Evolutionary conservation across 2,329 filamentous ascomycete species (phyloP), one percentile per base, ranked within the genome.

Genomic region (Fusarium begoniae): DNA sequence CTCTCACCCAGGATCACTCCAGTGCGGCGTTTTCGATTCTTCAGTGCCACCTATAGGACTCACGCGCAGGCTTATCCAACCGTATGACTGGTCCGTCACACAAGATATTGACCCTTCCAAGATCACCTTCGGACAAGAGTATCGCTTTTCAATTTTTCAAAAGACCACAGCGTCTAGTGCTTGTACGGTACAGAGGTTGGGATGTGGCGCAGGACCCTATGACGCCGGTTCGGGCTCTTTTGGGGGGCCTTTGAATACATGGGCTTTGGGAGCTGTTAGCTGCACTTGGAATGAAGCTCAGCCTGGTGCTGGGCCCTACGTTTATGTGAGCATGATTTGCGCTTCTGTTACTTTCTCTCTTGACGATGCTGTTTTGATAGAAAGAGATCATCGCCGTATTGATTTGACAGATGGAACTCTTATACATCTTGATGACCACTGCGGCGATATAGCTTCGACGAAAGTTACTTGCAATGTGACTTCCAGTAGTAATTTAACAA

Each of bases 121-220:
- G 10, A 26, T 54, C 14, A 13, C 8, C 5, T 14, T 11, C 5
- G 35, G 32, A 15, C 22, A 53, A 17, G 51, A 54, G 13, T 38
- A 38, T 22, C 35, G 35, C 3, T 54, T 54, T 12, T 54, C 50
- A 2, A 22, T 54, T 8, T 54, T 28, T 28, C 18, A 22, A 13
- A 38, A 38, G 48, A 14, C 6, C 13, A 38, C 24, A 12, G 13
- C 35, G 20, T 38, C 50, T 3, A 5, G 2, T 4, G 2, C 18
- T 9, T 54, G 32, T 3, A 8, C 0, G 12, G 2, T 17, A 3
- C n/a, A 12, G 20, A 5, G 24, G 5, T 8, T 54, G 1, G 17
- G n/a, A 17, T 54, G 32, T 8, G 18, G 32, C 7, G 50, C 8
- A 3, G 32, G 32, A 9, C 17, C 6, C 12, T 6, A 4, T 1